Evolutionary conservation across 129 eudicot species (phyloP), one percentile per base, ranked within the genome.

Genomic region (Ambrosia artemisiifolia): DNA sequence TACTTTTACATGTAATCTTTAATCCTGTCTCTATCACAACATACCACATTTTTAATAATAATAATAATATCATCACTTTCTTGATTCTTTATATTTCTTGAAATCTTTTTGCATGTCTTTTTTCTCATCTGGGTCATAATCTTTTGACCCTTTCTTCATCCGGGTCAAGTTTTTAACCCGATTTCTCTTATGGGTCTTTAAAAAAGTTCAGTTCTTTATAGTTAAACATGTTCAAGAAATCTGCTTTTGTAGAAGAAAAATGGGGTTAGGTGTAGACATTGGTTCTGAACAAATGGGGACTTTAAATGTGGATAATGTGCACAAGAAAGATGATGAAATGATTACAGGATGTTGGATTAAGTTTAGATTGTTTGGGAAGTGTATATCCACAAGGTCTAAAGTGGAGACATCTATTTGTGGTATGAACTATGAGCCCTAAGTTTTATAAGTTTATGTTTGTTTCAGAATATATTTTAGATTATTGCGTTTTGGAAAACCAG

Each of bases 281-380:
- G 82, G 76, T 72, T 74, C 78, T 78, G 63, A 74, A n/a, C 79
- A 75, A 54, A 75, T 65, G 63, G 83, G 77, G 6, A 48, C 53
- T 64, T 48, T 38, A 55, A 76, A 62, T 69, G 72, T 63, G n/a
- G 77, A 69, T 65, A 68, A 72, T 56, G 72, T 71, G n/a, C 69
- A 59, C 78, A 83, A 83, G 80, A 75, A 70, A 47, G 86, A 79
- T 24, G 87, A 82, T 18, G 86, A 82, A 67, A 56, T 63, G 75
- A 75, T 67, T 66, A 66, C 75, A 14, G 73, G 92, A 3, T 86
- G 96, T 65, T 89, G 96, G 92, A 50, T 84, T 24, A 89, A 75
- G 71, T 89, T 89, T 69, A 71, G 81, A 63, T 75, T 86, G 60
- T 82, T 89, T 16, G 92, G 96, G 51, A 79, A 85, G 70, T 89